Evolutionary conservation across 805 yeast genomes (phyloP), one percentile per base, ranked within the genome.

Genomic region (Candida krabiensis): DNA sequence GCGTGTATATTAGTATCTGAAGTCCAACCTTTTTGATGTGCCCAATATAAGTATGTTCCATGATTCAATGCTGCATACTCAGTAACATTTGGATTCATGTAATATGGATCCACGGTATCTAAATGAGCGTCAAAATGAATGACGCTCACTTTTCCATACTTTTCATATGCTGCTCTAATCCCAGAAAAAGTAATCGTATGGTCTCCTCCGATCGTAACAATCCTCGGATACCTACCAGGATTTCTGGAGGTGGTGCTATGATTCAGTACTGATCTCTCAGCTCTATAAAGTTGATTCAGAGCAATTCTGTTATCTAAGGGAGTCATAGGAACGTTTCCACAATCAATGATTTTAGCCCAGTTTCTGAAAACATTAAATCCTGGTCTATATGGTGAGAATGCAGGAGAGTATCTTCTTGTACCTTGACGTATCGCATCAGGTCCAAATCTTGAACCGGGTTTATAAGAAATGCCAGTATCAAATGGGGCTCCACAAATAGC

Each of bases 101-200:
- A 68, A 37, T 66, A 55, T 7, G 86, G 86, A 45, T 79, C 70
- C 83, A 86, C 81, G 2, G 87, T 80, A 59, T 82, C 88, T 30
- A 81, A 69, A 56, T 81, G 88, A 18, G 83, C 70, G 53, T 80
- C 87, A 46, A 80, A 80, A 53, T 80, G 84, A 13, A 78, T 56
- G n/a, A 78, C 79, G 4, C 76, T 69, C 6, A 78, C 38, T 28
- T 64, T 62, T 2, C 77, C 77, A 40, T 56, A 66, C 19, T 66
- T 61, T 47, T 77, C 82, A 44, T 63, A 72, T 2, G 76, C 77
- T 9, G 80, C 67, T 42, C 67, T 68, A 23, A 79, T 56, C 3
- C 73, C 66, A 72, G 75, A 70, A 21, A 77, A 63, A 1, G 79
- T 66, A 26, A 77, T 58, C 4, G 83, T 77, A 47, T 79, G 84